Evolutionary conservation across 768 basidiomycete genomes (phyloP).

Genomic region (Agaricus bisporus): DNA sequence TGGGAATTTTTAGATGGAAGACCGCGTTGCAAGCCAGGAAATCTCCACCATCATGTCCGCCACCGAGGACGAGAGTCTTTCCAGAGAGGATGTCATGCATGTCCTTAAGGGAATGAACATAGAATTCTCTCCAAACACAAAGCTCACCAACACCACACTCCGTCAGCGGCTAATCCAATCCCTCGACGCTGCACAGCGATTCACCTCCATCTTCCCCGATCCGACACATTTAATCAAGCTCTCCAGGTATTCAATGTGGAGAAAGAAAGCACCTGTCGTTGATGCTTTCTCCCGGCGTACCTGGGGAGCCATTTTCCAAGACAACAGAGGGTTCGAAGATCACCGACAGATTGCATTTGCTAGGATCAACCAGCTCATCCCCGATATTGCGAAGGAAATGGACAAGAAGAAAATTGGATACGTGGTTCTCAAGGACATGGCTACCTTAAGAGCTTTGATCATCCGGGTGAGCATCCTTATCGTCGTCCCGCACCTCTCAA

Average conservation of each 20-base stretch:
- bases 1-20: too few relatives aligned
- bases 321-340: constrained; percentile 7
- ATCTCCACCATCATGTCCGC: constrained; percentile 19
- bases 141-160: constrained; percentile 22
- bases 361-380: constrained; percentile 8
- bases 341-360: constrained; percentile 8
- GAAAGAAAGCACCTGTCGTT: constrained; percentile 3
- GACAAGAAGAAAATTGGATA: constrained; percentile 8
- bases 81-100: constrained; percentile 20
- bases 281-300: constrained; percentile 9
- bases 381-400: constrained; percentile 8
- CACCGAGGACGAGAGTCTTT: constrained; percentile 9
- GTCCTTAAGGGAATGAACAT: constrained; percentile 24
- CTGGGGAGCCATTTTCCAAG: constrained; percentile 9
- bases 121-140: constrained; percentile 21
- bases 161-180: constrained; percentile 16
- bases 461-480: background rate
- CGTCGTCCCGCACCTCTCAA: too few relatives aligned
- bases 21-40: too few relatives aligned
- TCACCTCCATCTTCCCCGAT: constrained; percentile 14
- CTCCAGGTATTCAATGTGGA: constrained; percentile 5
- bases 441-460: constrained; percentile 2
- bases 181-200: constrained; percentile 23
- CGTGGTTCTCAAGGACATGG: constrained; percentile 3
- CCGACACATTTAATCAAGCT: background rate